phyloP scores from a whole-genome alignment of 495 filamentous ascomycete genomes.

The Glonium stellatum region DNA sequence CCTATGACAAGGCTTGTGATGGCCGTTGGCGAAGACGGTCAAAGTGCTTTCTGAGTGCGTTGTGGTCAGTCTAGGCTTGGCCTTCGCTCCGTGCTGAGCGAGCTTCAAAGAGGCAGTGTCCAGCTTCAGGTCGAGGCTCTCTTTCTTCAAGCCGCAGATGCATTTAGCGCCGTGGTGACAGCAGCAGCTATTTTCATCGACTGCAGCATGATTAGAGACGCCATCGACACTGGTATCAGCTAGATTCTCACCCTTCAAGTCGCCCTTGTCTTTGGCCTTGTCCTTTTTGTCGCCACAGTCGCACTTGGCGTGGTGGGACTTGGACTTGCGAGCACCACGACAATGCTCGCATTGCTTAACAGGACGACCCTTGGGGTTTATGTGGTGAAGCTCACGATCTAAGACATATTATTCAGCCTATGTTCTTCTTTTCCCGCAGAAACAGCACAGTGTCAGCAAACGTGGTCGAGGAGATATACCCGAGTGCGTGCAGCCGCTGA shows the following conservation, averaged over 20 bases:
- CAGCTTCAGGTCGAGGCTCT: constrained; percentile 63
- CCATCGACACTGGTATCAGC: constrained; percentile 37
- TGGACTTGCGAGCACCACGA: constrained; percentile 93
- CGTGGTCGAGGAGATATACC: constrained; percentile 26
- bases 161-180: constrained; percentile 90
- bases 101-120: constrained; percentile 52
- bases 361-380: constrained; percentile 97
- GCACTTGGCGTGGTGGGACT: constrained; percentile 91
- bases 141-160: constrained; percentile 88
- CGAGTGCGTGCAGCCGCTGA: constrained; percentile 39
- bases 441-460: background rate
- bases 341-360: constrained; percentile 98
- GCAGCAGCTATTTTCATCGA: constrained; percentile 59
- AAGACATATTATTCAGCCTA: background rate
- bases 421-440: background rate
- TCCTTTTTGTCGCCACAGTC: constrained; percentile 88
- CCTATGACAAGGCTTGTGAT: constrained; percentile 88
- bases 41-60: constrained; percentile 77
- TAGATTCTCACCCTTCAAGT: constrained; percentile 55
- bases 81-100: constrained; percentile 45
- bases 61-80: constrained; percentile 69
- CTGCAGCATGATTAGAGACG: constrained; percentile 45
- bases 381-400: constrained; percentile 92
- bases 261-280: constrained; percentile 41
- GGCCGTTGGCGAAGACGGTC: constrained; percentile 83